A percentile compares a stretch with the other conserved stretches of the same genome.
phyloP scores from a whole-genome alignment of 2,329 filamentous ascomycete genomes.

The Fusarium denticulatum region DNA sequence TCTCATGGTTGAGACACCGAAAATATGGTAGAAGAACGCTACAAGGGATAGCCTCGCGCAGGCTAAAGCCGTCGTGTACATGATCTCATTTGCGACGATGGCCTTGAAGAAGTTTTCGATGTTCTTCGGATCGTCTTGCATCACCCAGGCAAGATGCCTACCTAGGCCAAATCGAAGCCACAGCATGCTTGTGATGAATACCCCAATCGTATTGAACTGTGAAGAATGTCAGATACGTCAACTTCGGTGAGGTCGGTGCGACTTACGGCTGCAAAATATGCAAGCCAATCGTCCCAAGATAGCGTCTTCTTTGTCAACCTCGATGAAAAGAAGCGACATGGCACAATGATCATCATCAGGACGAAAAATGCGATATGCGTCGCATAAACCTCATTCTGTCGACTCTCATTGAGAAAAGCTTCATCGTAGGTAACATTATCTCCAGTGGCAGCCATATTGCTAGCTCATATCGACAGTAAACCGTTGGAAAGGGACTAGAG shows the following conservation, averaged over 20 bases:
- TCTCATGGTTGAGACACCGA: conserved; percentile 1
- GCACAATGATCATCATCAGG: background rate
- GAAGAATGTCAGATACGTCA: background rate
- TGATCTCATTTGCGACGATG: background rate
- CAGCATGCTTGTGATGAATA: background rate
- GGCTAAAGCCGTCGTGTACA: background rate
- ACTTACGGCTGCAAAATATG: background rate
- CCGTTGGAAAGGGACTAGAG: accelerated
- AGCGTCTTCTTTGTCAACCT: background rate
- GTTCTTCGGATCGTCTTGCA: background rate
- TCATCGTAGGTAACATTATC: background rate
- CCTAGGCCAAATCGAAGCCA: background rate
- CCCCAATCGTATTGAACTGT: background rate
- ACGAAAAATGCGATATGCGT: background rate
- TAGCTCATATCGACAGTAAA: background rate
- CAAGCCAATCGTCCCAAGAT: conserved; percentile 1
- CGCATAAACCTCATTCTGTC: background rate
- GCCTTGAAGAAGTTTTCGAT: conserved; percentile 4
- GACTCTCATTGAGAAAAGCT: background rate
- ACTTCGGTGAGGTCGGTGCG: accelerated
- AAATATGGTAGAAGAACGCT: background rate
- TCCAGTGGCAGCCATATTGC: background rate
- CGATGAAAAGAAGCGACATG: background rate
- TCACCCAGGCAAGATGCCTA: background rate
- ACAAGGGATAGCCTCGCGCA: background rate